These are phyloP conservation scores for Colletotrichum sidae DNA, from an alignment of 2,329 filamentous ascomycete genomes.

Conservation along the genomic window DNA sequence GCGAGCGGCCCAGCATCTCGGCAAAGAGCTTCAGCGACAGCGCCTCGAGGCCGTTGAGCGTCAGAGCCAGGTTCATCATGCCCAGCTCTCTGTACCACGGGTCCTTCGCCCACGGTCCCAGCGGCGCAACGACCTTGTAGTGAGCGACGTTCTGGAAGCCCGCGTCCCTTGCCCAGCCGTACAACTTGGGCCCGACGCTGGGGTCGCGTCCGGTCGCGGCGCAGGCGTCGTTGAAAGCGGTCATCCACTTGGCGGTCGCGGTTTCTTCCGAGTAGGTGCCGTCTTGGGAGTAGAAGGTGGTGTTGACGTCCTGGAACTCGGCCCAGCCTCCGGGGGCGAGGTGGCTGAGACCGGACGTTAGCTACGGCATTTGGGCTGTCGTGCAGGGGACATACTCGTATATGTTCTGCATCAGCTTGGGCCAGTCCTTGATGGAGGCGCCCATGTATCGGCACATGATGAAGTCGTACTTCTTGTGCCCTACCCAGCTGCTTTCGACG, in stretches of 20 bases:
- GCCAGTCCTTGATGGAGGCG: constrained; percentile 28
- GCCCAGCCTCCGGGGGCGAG: constrained; percentile 49
- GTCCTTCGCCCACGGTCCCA: constrained; percentile 52
- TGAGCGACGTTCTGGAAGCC: constrained; percentile 50
- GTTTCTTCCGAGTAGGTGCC: constrained; percentile 34
- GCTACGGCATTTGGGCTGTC: not conserved
- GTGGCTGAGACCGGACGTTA: constrained; percentile 40
- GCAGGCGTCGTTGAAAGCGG: constrained; percentile 40
- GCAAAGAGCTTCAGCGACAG: constrained; percentile 44
- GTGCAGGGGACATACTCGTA: constrained; percentile 26
- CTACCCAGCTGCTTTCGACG: constrained; percentile 62
- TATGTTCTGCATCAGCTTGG: constrained; percentile 23
- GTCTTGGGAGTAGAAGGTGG: constrained; percentile 41
- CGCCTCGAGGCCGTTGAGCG: constrained; percentile 41
- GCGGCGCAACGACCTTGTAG: constrained; percentile 45
- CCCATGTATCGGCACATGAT: constrained; percentile 43
- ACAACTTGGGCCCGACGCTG: constrained; percentile 44
- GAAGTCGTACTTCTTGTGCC: constrained; percentile 47
- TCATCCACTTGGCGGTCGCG: constrained; percentile 38
- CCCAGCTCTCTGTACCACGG: constrained; percentile 46
- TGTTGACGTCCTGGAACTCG: constrained; percentile 43
- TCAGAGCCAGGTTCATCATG: constrained; percentile 34
- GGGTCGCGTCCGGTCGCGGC: constrained; percentile 43
- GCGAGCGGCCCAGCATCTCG: constrained; percentile 43
- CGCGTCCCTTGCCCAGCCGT: constrained; percentile 50